Base-by-base conservation (phyloP, 1,139 yeast genomes). In the Saccharomycopsis hybrid region DNA sequence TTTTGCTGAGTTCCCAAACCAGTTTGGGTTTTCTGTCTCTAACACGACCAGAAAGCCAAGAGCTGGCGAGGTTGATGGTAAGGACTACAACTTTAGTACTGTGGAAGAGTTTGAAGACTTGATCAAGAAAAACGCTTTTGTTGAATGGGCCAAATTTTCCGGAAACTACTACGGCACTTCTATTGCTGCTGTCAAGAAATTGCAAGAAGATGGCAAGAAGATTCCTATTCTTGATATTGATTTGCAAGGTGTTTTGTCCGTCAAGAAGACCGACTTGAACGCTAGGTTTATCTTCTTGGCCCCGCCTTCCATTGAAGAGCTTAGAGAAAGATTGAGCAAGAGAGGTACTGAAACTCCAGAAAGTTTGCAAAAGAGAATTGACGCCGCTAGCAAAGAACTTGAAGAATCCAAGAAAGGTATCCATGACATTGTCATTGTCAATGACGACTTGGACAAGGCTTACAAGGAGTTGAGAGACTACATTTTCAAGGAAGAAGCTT, bases 81-180 rank as follows among this genome's bases (percentile, higher is more conserved):
- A 77, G 60, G 96, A 94, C 66, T 92, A 92, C 74, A 82, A 90
- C 69, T 92, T 92, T 66, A 77, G 77, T 53, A 76, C 85, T 28
- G 89, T 84, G 49, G 94, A 85, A 13, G 78, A 78, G 54, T 92
- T 92, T 77, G 76, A 87, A 68, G 65, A 73, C 58, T 74, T 87
- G 66, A 87, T 92, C 57, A 82, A 74, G 9, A 80, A 79, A 41
- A 72, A 78, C 47, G 85, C 83, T 57, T 94, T 92, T 69, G 82
- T 92, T 60, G 99, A 92, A 69, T 88, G 96, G 95, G 98, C 99
- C 9, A 94, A 88, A 68, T 92, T 92, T 65, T 87, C 96, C 7
- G 97, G 97, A 46, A 92, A 94, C 75, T 89, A 85, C 74, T 92
- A 92, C 68, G 99, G 99, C 54, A 92, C 98, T 51, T 75, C 96